These are phyloP conservation scores for Physaria fendleri DNA, from an alignment of 345 rosid species.

Conservation along the genomic window DNA sequence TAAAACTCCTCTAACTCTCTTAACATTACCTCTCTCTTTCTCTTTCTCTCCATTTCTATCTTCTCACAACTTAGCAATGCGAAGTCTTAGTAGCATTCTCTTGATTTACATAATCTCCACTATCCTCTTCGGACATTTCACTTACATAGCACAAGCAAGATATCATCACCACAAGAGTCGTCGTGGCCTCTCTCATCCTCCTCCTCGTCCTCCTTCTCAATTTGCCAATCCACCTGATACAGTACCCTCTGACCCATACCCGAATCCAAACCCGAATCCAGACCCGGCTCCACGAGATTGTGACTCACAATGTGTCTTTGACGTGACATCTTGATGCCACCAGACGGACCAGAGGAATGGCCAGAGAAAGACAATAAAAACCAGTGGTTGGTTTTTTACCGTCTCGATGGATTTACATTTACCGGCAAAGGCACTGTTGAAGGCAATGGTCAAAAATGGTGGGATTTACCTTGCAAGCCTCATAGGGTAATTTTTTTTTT, in stretches of 20 bases:
- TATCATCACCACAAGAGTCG: too few species aligned
- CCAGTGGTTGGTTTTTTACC: slow-evolving; percentile 93
- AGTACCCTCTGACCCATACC: slow-evolving; percentile 64
- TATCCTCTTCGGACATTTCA: slow-evolving; percentile 17
- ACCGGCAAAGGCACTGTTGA: slow-evolving; percentile 78
- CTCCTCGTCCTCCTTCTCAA: slow-evolving; percentile 7
- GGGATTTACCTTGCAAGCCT: slow-evolving; percentile 99
- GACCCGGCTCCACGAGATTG: slow-evolving; percentile 31
- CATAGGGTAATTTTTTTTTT: slow-evolving; percentile 51
- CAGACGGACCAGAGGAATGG: slow-evolving; percentile 89
- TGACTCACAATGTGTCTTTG: slow-evolving; percentile 37
- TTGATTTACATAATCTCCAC: slow-evolving; percentile 16
- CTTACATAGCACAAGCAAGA: slow-evolving; percentile 42
- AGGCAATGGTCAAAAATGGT: slow-evolving; percentile 97
- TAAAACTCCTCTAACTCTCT: slow-evolving; percentile 8
- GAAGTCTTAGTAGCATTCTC: slow-evolving; percentile 16
- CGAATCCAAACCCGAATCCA: too few species aligned
- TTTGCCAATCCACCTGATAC: slow-evolving; percentile 32
- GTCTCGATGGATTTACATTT: slow-evolving; percentile 54
- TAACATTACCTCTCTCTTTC: neutral
- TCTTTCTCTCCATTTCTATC: too few species aligned
- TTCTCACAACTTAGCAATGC: neutral
- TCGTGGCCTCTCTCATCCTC: slow-evolving; percentile 23
- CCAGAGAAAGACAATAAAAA: slow-evolving; percentile 59
- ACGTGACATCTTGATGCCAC: slow-evolving; percentile 78